phyloP scores from a whole-genome alignment of 768 basidiomycete genomes.

The Serendipita vermifera region DNA sequence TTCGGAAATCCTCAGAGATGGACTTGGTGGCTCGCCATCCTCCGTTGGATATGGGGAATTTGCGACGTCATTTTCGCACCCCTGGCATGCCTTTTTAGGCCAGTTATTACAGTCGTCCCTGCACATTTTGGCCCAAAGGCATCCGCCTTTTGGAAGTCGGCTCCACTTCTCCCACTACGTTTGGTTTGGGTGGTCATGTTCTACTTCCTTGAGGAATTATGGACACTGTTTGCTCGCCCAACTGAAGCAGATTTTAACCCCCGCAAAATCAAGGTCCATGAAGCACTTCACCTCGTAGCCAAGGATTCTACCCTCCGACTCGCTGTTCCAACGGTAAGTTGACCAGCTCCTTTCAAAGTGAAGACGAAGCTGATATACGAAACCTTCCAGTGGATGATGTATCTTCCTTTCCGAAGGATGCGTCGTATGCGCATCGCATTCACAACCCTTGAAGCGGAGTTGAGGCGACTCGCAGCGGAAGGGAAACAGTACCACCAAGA shows the following conservation, averaged over 20 bases:
- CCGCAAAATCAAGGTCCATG: constrained; percentile 8
- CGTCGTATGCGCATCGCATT: constrained; percentile 2
- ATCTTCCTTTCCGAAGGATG: not conserved
- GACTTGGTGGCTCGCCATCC: not conserved
- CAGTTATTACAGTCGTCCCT: not conserved
- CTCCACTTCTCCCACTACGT: not conserved
- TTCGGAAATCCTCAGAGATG: not conserved
- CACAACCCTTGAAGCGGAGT: not conserved
- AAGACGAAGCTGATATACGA: not conserved
- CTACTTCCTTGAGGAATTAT: not conserved
- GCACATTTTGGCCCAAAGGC: not conserved
- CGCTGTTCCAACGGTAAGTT: not conserved
- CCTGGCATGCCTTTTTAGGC: not conserved
- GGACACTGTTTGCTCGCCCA: not conserved
- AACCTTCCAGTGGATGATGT: constrained; percentile 2
- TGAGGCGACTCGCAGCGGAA: not conserved
- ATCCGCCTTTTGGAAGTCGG: not conserved
- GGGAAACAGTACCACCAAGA: not conserved
- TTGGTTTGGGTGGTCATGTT: not conserved
- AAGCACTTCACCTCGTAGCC: constrained; percentile 4
- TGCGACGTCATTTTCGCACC: not conserved
- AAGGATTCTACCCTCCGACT: constrained; percentile 2
- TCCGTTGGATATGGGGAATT: not conserved
- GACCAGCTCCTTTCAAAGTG: not conserved
- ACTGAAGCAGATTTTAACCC: constrained; percentile 1